phyloP scores from a whole-genome alignment of 2,329 filamentous ascomycete species.

The Chaetomiaceae sp. region DNA sequence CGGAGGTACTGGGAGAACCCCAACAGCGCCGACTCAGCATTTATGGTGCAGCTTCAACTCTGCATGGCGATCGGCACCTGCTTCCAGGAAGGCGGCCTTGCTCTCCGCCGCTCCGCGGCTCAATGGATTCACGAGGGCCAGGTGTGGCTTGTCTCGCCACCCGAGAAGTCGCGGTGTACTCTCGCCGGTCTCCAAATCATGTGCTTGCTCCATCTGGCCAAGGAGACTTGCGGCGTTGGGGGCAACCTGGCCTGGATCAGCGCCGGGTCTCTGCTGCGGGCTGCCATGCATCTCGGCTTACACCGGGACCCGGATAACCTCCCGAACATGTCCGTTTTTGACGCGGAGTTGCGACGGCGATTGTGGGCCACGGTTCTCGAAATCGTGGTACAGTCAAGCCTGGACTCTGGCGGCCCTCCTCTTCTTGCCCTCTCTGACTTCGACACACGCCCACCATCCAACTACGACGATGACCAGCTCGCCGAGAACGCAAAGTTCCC shows the following conservation, averaged over 20 bases:
- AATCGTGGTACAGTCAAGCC: conserved; percentile 44
- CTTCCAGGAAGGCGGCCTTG: conserved; percentile 40
- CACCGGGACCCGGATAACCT: conserved; percentile 50
- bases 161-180: conserved; percentile 44
- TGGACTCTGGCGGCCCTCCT: conserved; percentile 46
- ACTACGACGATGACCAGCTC: conserved; percentile 48
- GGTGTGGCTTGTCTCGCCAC: conserved; percentile 42
- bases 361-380: conserved; percentile 53
- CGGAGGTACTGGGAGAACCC: conserved; percentile 42
- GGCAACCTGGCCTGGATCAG: conserved; percentile 49
- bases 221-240: conserved; percentile 41
- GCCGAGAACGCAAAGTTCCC: conserved; percentile 29
- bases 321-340: conserved; percentile 40
- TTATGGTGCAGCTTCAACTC: conserved; percentile 48
- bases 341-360: conserved; percentile 48
- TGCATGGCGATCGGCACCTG: conserved; percentile 46
- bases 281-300: conserved; percentile 52
- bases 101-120: conserved; percentile 37
- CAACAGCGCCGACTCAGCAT: conserved; percentile 34
- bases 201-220: conserved; percentile 45
- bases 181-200: conserved; percentile 46
- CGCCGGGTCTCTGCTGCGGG: conserved; percentile 44
- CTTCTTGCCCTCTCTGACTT: conserved; percentile 42
- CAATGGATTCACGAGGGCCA: conserved; percentile 50
- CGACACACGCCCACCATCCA: conserved; percentile 44